Base-by-base conservation (phyloP, 2,329 filamentous ascomycete genomes). In the Didymella sp. region DNA sequence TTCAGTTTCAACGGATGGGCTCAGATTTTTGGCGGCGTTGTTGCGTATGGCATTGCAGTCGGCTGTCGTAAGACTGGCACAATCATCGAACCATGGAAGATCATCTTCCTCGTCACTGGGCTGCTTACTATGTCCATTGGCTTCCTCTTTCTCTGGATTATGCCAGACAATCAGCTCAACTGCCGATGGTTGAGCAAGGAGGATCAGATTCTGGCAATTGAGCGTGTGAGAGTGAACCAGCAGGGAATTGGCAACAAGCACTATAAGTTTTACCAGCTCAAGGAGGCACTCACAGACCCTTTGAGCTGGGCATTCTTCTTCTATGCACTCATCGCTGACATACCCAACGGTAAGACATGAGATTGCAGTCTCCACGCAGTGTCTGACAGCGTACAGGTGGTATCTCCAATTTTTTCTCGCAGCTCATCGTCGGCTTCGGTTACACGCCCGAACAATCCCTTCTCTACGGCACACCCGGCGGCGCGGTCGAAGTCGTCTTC, bases 181-280 rank as follows among this genome's bases (percentile, higher is more conserved):
- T 84, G 84, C 15, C 78, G 82, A 2, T 87, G 83, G 81, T 66
- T 95, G 24, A 88, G 79, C 7, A 83, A 88, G 49, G 81, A 85
- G 42, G 90, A 94, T 62, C 85, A 86, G 12, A 72, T 86, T 0
- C 80, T 91, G 38, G 89, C 88, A 0, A 79, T 92, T 24, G 90
- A 91, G 61, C 82, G 90, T 0, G 85, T 94, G 6, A 82, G 89
- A 0, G 81, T 86, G 21, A 94, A 94, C 65, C 86, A 91, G 70
- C 90, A 90, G 58, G 90, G 90, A 0, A 87, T 90, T 15, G 88
- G 87, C 1, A 89, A 86, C 59, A 86, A 87, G 61, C 82, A 89
- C 59, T 90, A 88, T 75, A 89, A 89, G 61, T 80, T 82, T 77
- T 81, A 84, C 21, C 91, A 95, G 60, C 78, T 89, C 1, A 79